phyloP scores from a whole-genome alignment of 768 basidiomycete species.

The Russula foetens region DNA sequence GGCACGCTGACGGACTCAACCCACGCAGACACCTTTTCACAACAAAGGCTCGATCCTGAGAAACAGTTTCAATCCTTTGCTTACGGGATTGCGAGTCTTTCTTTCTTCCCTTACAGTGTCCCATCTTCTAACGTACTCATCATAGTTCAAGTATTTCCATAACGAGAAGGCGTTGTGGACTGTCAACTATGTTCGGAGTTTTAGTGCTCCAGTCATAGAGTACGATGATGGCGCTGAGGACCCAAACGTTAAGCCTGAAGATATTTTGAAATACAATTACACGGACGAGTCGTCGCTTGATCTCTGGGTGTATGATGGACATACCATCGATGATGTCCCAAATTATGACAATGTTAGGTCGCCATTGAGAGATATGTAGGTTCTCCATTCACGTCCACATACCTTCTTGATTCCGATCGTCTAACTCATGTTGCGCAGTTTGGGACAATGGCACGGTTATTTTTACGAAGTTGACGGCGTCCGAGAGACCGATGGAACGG shows the following conservation, averaged over 20 bases:
- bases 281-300: constrained; percentile 3
- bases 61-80: constrained; percentile 21
- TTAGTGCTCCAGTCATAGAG: background rate
- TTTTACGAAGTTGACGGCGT: background rate
- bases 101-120: background rate
- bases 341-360: background rate
- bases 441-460: constrained; percentile 13
- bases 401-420: too few relatives aligned
- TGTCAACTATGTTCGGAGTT: background rate
- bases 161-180: background rate
- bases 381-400: too few relatives aligned
- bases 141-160: constrained; percentile 26
- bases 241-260: background rate
- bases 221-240: constrained; percentile 8
- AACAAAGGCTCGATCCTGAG: constrained; percentile 17
- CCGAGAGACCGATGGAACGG: background rate
- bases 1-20: background rate
- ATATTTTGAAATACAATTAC: constrained; percentile 1
- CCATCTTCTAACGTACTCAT: background rate
- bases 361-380: constrained; percentile 7
- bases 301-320: constrained; percentile 5
- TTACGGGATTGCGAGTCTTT: constrained; percentile 18
- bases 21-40: constrained; percentile 16
- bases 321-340: background rate
- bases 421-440: background rate